Percentiles rank a stretch among this genome's conserved stretches.
These are phyloP conservation scores for Trapa incisa DNA, from an alignment of 345 rosid genomes.

Conservation along the genomic window DNA sequence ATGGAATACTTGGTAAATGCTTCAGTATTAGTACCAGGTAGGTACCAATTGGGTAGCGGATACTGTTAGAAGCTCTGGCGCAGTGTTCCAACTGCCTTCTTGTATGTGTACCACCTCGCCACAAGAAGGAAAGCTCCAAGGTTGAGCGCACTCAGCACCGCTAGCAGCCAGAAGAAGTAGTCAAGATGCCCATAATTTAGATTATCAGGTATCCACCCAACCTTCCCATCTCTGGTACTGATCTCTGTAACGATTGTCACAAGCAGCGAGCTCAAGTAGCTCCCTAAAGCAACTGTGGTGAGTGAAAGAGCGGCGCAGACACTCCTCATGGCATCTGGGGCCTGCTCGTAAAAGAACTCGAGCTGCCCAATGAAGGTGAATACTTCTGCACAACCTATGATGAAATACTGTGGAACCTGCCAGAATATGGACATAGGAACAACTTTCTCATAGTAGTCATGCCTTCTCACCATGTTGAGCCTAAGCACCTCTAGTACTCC, in stretches of 20 bases:
- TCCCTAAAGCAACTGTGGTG: conserved; percentile 23
- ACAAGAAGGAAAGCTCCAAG: conserved; percentile 19
- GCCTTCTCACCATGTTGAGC: conserved; percentile 19
- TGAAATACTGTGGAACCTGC: conserved; percentile 45
- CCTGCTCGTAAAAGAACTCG: conserved; percentile 47
- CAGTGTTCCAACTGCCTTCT: conserved; percentile 15
- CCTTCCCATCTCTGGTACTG: conserved; percentile 19
- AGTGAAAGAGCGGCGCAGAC: conserved; percentile 29
- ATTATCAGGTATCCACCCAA: conserved; percentile 31
- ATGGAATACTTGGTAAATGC: background rate
- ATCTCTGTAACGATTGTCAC: conserved; percentile 18
- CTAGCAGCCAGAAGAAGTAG: conserved; percentile 33
- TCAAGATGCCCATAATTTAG: conserved; percentile 28
- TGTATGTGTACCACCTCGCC: conserved; percentile 32
- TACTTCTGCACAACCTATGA: conserved; percentile 39
- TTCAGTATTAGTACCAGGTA: too few relatives aligned
- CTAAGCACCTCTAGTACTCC: conserved; percentile 22
- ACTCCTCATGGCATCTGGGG: conserved; percentile 49
- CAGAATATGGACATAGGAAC: conserved; percentile 35
- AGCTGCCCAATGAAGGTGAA: conserved; percentile 37
- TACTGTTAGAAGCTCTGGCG: too few relatives aligned
- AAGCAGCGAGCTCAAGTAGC: conserved; percentile 27
- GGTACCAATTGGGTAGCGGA: too few relatives aligned
- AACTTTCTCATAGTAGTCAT: conserved; percentile 2
- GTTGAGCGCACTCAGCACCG: conserved; percentile 21